phyloP scores from a whole-genome alignment of 805 yeast species.

The Kodamaea sagamina region DNA sequence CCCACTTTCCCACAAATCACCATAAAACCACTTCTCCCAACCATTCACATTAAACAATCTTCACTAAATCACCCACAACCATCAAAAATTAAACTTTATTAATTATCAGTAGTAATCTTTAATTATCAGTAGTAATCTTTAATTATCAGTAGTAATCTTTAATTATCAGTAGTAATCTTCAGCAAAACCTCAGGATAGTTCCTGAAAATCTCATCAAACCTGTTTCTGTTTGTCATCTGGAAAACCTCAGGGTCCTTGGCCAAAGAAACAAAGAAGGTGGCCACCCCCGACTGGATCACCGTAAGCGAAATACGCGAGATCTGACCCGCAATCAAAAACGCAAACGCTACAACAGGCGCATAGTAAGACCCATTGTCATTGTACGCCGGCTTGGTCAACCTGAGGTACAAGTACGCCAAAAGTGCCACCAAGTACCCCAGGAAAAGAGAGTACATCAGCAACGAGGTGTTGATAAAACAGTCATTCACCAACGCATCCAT shows the following conservation, averaged over 20 bases:
- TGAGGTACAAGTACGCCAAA: slow-evolving; percentile 64
- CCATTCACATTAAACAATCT: too few relatives aligned
- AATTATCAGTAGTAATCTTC: slow-evolving; percentile 45
- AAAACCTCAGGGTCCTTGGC: slow-evolving; percentile 85
- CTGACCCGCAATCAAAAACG: slow-evolving; percentile 73
- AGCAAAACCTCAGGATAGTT: slow-evolving; percentile 70
- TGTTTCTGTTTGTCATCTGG: slow-evolving; percentile 66
- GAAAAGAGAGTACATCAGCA: slow-evolving; percentile 73
- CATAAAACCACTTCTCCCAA: too few relatives aligned
- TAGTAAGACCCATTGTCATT: slow-evolving; percentile 59
- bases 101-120: background rate
- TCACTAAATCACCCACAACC: too few relatives aligned
- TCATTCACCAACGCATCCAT: slow-evolving; percentile 84
- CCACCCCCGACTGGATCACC: slow-evolving; percentile 76
- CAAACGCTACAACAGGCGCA: slow-evolving; percentile 74
- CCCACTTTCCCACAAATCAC: too few relatives aligned
- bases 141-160: slow-evolving; percentile 38
- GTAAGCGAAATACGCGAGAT: slow-evolving; percentile 71
- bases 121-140: slow-evolving; percentile 7
- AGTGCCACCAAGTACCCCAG: slow-evolving; percentile 64
- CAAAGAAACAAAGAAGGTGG: slow-evolving; percentile 81
- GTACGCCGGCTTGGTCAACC: slow-evolving; percentile 67
- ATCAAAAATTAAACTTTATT: background rate
- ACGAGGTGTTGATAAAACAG: slow-evolving; percentile 74
- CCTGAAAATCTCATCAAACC: slow-evolving; percentile 62